These are phyloP conservation scores for Calocybe indica DNA, from an alignment of 768 basidiomycete genomes.

Conservation along the genomic window DNA sequence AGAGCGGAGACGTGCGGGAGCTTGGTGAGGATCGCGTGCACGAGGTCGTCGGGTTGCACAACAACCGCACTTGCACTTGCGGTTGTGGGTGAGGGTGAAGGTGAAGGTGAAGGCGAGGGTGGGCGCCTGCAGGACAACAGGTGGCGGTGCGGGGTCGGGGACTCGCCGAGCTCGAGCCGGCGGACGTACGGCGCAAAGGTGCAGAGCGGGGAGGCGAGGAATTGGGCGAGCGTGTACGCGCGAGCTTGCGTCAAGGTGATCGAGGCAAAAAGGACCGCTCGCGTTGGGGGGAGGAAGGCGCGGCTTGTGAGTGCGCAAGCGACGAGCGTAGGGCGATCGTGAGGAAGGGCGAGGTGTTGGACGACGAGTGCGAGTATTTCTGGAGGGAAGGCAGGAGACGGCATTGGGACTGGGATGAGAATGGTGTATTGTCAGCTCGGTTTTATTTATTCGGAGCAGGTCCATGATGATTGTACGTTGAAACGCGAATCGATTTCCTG, in stretches of 20 bases:
- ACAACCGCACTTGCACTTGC: background rate
- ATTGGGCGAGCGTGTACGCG: background rate
- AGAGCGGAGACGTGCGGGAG: too few relatives aligned
- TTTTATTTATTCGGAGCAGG: too few relatives aligned
- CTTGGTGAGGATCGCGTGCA: too few relatives aligned
- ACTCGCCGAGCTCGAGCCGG: background rate
- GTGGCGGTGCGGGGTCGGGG: background rate
- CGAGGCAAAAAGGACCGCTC: background rate
- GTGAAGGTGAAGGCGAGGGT: background rate
- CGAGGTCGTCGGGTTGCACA: background rate
- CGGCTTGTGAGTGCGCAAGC: constrained; percentile 1
- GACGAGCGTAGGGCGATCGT: background rate
- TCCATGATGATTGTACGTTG: too few relatives aligned
- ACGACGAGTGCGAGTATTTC: constrained; percentile 1
- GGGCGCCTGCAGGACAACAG: background rate
- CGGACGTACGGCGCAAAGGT: background rate
- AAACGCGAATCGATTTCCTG: too few relatives aligned
- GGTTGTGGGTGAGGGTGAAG: background rate
- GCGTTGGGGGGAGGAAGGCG: background rate
- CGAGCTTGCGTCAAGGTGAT: background rate
- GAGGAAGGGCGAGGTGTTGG: background rate
- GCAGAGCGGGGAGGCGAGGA: background rate
- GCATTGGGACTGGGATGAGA: constrained; percentile 1
- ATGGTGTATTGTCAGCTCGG: too few relatives aligned
- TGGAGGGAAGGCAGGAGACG: background rate